phyloP scores from a whole-genome alignment of 2,329 filamentous ascomycete species.

The Colletotrichum paranaense region DNA sequence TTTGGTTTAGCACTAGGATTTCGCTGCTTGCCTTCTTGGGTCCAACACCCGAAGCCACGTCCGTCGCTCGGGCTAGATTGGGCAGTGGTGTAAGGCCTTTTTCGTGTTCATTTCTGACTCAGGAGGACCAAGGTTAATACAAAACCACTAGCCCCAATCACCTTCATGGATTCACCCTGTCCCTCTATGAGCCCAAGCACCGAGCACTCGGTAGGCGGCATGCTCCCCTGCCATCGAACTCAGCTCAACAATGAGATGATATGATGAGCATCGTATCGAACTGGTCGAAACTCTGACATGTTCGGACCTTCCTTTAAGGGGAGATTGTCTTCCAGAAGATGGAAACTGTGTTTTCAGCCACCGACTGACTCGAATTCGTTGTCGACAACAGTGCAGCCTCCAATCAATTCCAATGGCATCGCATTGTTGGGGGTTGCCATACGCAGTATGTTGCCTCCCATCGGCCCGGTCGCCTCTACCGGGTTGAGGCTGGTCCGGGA shows the following conservation, averaged over 20 bases:
- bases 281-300: not conserved
- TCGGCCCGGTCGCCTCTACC: conserved; percentile 14
- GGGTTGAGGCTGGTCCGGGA: conserved; percentile 17
- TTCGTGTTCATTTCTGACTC: conserved; percentile 24
- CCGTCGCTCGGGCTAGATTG: conserved; percentile 18
- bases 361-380: conserved; percentile 3
- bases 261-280: conserved; percentile 1
- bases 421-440: not conserved
- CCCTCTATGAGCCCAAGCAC: not conserved
- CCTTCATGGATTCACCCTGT: conserved; percentile 14
- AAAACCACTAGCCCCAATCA: conserved; percentile 27
- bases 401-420: not conserved
- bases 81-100: not conserved
- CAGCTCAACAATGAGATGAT: conserved; percentile 4
- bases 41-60: conserved; percentile 2
- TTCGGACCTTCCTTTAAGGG: not conserved
- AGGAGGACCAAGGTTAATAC: conserved; percentile 4
- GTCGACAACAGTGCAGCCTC: not conserved
- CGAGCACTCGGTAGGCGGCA: not conserved
- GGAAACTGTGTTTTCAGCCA: not conserved
- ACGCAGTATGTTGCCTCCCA: not conserved
- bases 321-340: not conserved
- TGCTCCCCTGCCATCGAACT: not conserved
- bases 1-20: not conserved
- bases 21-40: conserved; percentile 14